These are phyloP conservation scores for Cyclotella cryptica DNA, from an alignment of 108 stramenopile genomes.

Conservation along the genomic window DNA sequence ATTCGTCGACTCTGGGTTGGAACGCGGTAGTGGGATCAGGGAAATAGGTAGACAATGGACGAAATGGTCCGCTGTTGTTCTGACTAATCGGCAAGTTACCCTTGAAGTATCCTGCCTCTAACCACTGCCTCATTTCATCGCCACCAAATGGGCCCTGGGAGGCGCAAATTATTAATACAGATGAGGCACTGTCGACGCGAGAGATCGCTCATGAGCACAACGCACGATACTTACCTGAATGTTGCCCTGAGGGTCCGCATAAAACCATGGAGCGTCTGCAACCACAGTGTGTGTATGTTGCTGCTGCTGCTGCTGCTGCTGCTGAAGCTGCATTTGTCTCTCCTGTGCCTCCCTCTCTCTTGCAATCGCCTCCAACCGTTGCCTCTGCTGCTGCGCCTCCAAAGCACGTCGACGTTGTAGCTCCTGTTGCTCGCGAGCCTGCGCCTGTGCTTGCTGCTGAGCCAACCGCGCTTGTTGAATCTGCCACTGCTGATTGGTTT, in stretches of 20 bases:
- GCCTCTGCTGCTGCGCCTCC: constrained; percentile 68
- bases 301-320: constrained; percentile 51
- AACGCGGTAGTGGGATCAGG: constrained; percentile 82
- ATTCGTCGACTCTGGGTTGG: constrained; percentile 34
- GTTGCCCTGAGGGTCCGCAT: constrained; percentile 91
- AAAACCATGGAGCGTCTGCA: constrained; percentile 85
- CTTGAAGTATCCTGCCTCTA: constrained; percentile 97
- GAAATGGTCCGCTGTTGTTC: constrained; percentile 77
- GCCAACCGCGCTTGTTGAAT: constrained; percentile 49
- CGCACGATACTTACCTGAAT: constrained; percentile 66
- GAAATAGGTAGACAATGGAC: constrained; percentile 68
- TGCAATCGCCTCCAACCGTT: constrained; percentile 46
- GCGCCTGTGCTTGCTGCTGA: constrained; percentile 51
- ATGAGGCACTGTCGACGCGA: neutral
- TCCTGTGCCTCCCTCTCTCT: constrained; percentile 37
- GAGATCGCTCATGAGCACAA: neutral
- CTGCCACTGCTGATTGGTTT: constrained; percentile 83
- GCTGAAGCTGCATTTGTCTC: constrained; percentile 33
- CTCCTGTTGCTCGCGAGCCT: constrained; percentile 64
- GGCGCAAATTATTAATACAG: constrained; percentile 4
- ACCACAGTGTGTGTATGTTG: constrained; percentile 37
- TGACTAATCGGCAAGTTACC: constrained; percentile 91
- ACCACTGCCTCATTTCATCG: constrained; percentile 97
- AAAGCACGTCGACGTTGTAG: constrained; percentile 47
- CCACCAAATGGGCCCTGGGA: constrained; percentile 93